Evolutionary conservation across 345 rosid species (phyloP).

Genomic region (Populus pruinosa): DNA sequence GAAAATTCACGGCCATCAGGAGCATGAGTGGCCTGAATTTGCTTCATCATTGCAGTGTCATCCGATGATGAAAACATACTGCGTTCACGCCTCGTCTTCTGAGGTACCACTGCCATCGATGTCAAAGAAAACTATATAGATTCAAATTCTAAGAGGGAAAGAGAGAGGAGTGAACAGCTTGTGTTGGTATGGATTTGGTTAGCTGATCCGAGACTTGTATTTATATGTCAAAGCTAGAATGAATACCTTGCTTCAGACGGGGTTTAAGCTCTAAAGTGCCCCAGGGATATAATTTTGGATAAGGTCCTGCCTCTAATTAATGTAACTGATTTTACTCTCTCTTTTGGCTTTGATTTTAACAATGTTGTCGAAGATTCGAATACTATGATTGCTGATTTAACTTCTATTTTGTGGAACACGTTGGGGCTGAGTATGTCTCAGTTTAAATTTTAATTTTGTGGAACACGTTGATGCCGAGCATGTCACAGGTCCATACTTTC

Average conservation of each 20-base stretch:
- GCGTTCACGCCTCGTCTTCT: conserved; percentile 5
- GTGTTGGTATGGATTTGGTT: conserved; percentile 10
- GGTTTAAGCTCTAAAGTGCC: conserved; percentile 23
- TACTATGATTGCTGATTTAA: not conserved
- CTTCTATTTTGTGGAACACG: not conserved
- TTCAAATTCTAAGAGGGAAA: not conserved
- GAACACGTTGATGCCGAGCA: not conserved
- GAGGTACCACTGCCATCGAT: conserved; percentile 17
- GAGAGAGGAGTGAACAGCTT: not conserved
- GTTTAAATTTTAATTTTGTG: too few relatives aligned
- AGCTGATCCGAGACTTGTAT: conserved; percentile 18
- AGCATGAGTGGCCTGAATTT: conserved; percentile 52
- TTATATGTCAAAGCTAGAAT: conserved; percentile 18
- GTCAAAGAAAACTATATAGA: not conserved
- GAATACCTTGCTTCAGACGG: conserved; percentile 47
- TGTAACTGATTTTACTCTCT: not conserved
- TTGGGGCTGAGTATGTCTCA: not conserved
- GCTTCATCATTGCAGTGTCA: conserved; percentile 53
- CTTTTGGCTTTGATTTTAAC: not conserved
- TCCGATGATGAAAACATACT: conserved; percentile 42
- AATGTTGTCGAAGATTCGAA: not conserved
- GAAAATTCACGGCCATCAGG: conserved; percentile 48
- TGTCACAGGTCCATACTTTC: not conserved
- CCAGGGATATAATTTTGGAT: conserved; percentile 16
- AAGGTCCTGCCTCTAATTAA: not conserved